Evolutionary conservation across 495 filamentous ascomycete genomes (phyloP).

Genomic region (Diplogelasinospora grovesii): DNA sequence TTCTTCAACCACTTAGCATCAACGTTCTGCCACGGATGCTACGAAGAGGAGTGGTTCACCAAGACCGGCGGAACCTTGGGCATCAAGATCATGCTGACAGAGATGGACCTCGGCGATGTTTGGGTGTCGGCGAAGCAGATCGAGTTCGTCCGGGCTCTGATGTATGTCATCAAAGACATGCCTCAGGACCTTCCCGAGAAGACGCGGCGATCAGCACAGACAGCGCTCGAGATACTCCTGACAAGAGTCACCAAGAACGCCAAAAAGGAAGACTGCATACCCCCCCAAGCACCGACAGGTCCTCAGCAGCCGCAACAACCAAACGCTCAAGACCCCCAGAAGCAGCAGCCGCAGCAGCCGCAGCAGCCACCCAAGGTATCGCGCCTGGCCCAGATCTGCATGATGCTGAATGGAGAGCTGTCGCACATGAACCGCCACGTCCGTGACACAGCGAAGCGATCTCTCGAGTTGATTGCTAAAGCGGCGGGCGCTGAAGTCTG

Average conservation of each 20-base stretch:
- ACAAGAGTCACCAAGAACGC: conserved; percentile 64
- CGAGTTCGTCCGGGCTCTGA: conserved; percentile 77
- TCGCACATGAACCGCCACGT: conserved; percentile 93
- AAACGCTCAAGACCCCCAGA: no score
- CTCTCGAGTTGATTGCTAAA: conserved; percentile 72
- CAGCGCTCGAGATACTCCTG: conserved; percentile 72
- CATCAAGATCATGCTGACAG: conserved; percentile 73
- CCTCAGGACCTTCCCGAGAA: conserved; percentile 83
- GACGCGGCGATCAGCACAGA: conserved; percentile 72
- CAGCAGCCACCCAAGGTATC: conserved; percentile 32
- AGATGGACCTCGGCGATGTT: conserved; percentile 70
- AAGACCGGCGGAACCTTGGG: conserved; percentile 89
- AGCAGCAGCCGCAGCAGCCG: conserved; percentile 28
- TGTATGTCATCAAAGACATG: conserved; percentile 98
- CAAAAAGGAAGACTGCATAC: conserved; percentile 67
- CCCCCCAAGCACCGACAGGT: conserved; percentile 34
- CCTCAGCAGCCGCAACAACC: no score
- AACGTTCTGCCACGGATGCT: conserved; percentile 86
- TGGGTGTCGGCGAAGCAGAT: conserved; percentile 78
- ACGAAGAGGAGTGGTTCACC: conserved; percentile 95
- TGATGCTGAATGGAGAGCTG: conserved; percentile 77
- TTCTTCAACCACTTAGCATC: conserved; percentile 78
- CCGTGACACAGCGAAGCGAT: conserved; percentile 72
- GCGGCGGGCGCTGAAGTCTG: conserved; percentile 69
- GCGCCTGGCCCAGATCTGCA: conserved; percentile 66